Conservation (phyloP, 352 stramenopile species). For the Globisporangium uncinulatum region DNA sequence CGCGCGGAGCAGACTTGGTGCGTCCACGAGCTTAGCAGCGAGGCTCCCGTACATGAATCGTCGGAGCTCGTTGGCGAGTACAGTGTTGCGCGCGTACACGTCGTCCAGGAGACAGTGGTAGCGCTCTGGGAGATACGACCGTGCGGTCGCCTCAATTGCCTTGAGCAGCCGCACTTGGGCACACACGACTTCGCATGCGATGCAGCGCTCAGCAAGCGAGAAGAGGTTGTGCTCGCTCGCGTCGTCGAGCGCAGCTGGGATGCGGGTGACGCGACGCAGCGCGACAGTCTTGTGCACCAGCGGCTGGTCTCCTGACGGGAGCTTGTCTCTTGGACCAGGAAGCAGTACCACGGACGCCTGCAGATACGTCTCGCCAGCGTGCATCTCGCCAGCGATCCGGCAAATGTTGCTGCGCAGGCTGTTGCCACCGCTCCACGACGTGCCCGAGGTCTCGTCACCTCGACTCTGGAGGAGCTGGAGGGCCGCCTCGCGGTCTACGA, state of each 20-base stretch:
- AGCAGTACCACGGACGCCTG: slow-evolving; percentile 38
- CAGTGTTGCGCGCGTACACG: slow-evolving; percentile 47
- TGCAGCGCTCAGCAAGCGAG: slow-evolving; percentile 50
- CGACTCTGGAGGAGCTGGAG: slow-evolving; percentile 40
- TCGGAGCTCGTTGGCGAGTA: slow-evolving; percentile 44
- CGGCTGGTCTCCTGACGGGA: not conserved
- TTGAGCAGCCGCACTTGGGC: slow-evolving; percentile 58
- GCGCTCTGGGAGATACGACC: slow-evolving; percentile 55
- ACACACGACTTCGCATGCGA: slow-evolving; percentile 59
- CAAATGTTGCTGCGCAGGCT: slow-evolving; percentile 38
- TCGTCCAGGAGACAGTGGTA: slow-evolving; percentile 71
- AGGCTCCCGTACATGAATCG: slow-evolving; percentile 61
- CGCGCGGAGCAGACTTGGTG: slow-evolving; percentile 30
- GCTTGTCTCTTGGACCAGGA: not conserved
- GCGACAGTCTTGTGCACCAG: slow-evolving; percentile 28
- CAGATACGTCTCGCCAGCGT: slow-evolving; percentile 34
- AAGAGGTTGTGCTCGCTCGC: slow-evolving; percentile 53
- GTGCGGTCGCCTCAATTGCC: slow-evolving; percentile 57
- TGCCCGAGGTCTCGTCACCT: slow-evolving; percentile 8
- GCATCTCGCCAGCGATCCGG: slow-evolving; percentile 47
- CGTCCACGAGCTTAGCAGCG: slow-evolving; percentile 38
- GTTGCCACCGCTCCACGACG: slow-evolving; percentile 20
- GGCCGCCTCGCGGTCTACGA: slow-evolving; percentile 38
- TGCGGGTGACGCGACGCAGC: slow-evolving; percentile 43
- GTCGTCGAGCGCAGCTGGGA: slow-evolving; percentile 38